Percentiles rank a stretch among this genome's conserved stretches.
phyloP scores from a whole-genome alignment of 305 asterid genomes.

The Solanum hybrid region DNA sequence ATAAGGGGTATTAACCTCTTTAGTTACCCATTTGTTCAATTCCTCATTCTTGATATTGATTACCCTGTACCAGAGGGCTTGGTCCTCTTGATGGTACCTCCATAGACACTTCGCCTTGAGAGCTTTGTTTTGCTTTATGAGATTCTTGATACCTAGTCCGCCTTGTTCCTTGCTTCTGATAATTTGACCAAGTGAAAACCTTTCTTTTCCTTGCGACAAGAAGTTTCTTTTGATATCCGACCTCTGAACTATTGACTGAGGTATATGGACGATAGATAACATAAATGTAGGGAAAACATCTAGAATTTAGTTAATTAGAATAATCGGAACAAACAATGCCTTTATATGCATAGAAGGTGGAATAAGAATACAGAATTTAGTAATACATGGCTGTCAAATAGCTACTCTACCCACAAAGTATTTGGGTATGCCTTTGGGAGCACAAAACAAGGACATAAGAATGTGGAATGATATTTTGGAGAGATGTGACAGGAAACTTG shows the following conservation, averaged over 20 bases:
- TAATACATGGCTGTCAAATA: background rate
- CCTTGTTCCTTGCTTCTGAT: background rate
- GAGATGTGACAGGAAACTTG: no score
- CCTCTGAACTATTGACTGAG: background rate
- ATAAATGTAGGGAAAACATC: background rate
- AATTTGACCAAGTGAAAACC: background rate
- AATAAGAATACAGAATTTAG: background rate
- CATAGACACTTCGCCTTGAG: background rate
- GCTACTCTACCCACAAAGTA: no score
- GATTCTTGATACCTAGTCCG: background rate
- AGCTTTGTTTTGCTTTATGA: background rate
- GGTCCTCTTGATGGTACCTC: background rate
- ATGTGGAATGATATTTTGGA: no score
- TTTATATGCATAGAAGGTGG: background rate
- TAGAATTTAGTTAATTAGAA: background rate
- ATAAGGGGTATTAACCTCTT: background rate
- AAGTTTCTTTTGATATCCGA: background rate
- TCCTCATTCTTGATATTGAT: background rate
- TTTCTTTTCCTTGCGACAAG: background rate
- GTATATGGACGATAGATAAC: background rate
- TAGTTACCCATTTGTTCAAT: background rate
- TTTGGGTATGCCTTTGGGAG: no score
- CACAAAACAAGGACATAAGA: no score
- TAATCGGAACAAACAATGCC: background rate
- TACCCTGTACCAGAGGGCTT: background rate